phyloP scores from a whole-genome alignment of 2,329 filamentous ascomycete genomes.

The Dactylellina cionopaga region DNA sequence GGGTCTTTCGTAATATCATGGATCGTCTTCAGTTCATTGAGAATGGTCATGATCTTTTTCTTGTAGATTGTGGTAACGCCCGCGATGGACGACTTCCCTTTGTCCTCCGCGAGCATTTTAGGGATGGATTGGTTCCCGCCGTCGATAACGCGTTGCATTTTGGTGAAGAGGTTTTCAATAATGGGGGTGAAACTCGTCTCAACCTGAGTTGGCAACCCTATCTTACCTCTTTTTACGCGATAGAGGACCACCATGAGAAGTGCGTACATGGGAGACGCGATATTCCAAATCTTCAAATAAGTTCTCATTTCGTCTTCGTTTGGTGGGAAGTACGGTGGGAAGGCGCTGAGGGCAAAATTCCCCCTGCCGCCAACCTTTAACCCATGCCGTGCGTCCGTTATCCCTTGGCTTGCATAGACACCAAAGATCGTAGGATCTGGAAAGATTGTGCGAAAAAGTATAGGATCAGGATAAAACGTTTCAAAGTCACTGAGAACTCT shows the following conservation, averaged over 20 bases:
- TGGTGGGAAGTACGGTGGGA: not conserved
- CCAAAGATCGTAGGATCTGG: not conserved
- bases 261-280: not conserved
- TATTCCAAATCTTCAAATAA: not conserved
- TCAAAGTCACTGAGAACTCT: not conserved
- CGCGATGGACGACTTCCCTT: not conserved
- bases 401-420: not conserved
- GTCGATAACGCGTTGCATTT: constrained; percentile 1
- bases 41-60: not conserved
- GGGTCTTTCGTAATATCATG: not conserved
- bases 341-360: not conserved
- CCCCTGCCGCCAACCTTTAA: not conserved
- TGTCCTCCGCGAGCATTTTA: not conserved
- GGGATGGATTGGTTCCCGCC: not conserved
- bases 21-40: not conserved
- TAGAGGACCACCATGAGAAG: not conserved
- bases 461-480: not conserved
- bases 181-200: not conserved
- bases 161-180: not conserved
- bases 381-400: not conserved
- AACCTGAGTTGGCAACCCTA: not conserved
- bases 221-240: not conserved
- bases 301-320: not conserved
- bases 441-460: not conserved
- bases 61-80: not conserved